Base-by-base conservation (phyloP, 352 stramenopile species). In the Globisporangium echinulatum region DNA sequence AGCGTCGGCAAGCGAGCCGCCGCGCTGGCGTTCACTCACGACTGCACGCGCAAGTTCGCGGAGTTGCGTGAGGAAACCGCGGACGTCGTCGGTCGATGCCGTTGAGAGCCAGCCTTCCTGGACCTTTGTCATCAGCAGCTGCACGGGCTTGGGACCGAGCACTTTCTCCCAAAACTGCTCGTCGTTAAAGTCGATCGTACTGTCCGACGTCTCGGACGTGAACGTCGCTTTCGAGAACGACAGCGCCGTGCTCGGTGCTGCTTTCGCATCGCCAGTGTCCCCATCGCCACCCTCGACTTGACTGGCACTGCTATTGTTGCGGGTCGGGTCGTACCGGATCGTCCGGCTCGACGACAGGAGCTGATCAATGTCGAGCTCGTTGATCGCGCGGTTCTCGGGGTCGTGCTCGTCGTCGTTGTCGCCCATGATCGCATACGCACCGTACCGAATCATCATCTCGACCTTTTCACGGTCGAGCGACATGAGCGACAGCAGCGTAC, bases 381-480 rank as follows among this genome's bases (percentile, higher is more conserved):
- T 94, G 62, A 96, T 94, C 10, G 85, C 85, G 46, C 78, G 78
- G 62, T 96, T 96, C 53, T 96, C 86, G 1, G 86, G 83, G 49
- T 95, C 85, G 58, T 90, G 70, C 53, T 98, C 96, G 55, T 98
- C 96, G 59, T 99, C 92, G 71, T 99, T 13, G 71, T 99, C 92
- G 62, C 97, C 95, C 69, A 99, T 92, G 57, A 96, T 94, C 54
- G 96, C 96, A 76, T 99, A 99, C 25, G 97, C 97, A 51, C 97
- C 97, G 62, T 98, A 96, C 14, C 87, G 88, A 66, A 99, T 98
- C 66, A 99, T 96, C 66, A 99, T 93, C 58, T 98, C 89, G 55
- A 99, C 97, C 82, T 99, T 99, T 63, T 99, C 96, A 59, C 97
- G 91, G 63, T 98, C 94, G 53, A 96, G 71, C 17, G 91, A 96